A percentile compares a stretch with the other conserved stretches of the same genome.
Evolutionary conservation across 2,329 filamentous ascomycete genomes (phyloP).

Genomic region (Aspergillus viridinutans): DNA sequence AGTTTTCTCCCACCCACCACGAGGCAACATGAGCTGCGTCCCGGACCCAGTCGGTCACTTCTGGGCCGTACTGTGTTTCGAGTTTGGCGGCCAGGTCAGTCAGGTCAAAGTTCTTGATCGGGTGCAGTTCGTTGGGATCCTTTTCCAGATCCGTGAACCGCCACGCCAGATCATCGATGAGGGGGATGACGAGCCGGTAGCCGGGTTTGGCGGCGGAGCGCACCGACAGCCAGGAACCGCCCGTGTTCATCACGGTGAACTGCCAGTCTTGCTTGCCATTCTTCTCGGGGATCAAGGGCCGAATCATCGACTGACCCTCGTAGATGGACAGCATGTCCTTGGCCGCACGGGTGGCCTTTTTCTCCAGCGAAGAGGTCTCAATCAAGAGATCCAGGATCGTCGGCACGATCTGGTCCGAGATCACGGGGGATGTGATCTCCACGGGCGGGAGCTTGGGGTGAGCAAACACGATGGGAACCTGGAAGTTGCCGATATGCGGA

Average conservation of each 20-base stretch:
- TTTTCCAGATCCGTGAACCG: slow-evolving; percentile 26
- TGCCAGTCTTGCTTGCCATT: slow-evolving; percentile 27
- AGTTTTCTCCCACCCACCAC: slow-evolving; percentile 31
- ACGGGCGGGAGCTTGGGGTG: slow-evolving; percentile 30
- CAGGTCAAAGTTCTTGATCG: slow-evolving; percentile 22
- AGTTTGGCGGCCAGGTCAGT: slow-evolving; percentile 18
- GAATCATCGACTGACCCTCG: slow-evolving; percentile 32
- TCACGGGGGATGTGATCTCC: slow-evolving; percentile 24
- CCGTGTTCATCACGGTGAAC: slow-evolving; percentile 34
- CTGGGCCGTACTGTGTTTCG: slow-evolving; percentile 15
- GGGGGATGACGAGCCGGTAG: slow-evolving; percentile 28
- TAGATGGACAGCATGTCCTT: slow-evolving; percentile 27
- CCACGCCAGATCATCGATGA: slow-evolving; percentile 31
- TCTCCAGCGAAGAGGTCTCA: slow-evolving; percentile 26
- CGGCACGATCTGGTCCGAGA: slow-evolving; percentile 29
- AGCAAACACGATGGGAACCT: slow-evolving; percentile 30
- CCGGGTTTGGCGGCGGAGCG: slow-evolving; percentile 26
- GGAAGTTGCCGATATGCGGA: slow-evolving; percentile 31
- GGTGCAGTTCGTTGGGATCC: slow-evolving; percentile 22
- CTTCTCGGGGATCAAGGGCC: slow-evolving; percentile 18
- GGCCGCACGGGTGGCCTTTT: slow-evolving; percentile 16
- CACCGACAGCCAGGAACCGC: slow-evolving; percentile 28
- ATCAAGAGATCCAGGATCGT: slow-evolving; percentile 30
- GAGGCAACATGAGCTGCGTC: slow-evolving; percentile 25
- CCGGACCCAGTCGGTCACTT: slow-evolving; percentile 19